These are phyloP conservation scores for Cryphonectria naterciae DNA, from an alignment of 2,329 filamentous ascomycete genomes.

Conservation along the genomic window DNA sequence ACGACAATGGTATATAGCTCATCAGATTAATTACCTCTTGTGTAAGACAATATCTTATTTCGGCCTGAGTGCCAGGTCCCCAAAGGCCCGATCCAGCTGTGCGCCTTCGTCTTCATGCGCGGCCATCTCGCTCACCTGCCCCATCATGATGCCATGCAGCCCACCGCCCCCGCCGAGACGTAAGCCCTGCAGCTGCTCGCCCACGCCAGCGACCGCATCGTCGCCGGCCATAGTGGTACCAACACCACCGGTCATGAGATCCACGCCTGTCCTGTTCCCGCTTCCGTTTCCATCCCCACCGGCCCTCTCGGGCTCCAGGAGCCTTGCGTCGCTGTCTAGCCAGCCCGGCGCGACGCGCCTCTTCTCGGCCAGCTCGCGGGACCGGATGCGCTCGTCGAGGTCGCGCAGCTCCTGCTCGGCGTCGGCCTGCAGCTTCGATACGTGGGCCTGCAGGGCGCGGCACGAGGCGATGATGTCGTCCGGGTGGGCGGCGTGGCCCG, in stretches of 20 bases:
- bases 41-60: conserved; percentile 21
- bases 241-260: conserved; percentile 16
- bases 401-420: conserved; percentile 68
- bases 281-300: conserved; percentile 35
- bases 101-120: conserved; percentile 52
- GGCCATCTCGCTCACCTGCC: conserved; percentile 43
- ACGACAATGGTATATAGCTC: background rate
- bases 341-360: conserved; percentile 78
- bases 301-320: conserved; percentile 68
- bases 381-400: conserved; percentile 70
- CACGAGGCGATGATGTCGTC: conserved; percentile 85
- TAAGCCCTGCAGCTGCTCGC: conserved; percentile 62
- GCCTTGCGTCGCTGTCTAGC: conserved; percentile 72
- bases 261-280: conserved; percentile 43
- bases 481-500: conserved; percentile 83
- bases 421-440: conserved; percentile 69
- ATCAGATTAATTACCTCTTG: background rate
- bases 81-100: conserved; percentile 63
- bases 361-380: conserved; percentile 77
- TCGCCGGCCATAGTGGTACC: conserved; percentile 6
- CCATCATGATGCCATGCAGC: conserved; percentile 29
- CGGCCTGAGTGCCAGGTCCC: conserved; percentile 44
- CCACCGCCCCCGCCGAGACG: conserved; percentile 34
- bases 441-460: conserved; percentile 74
- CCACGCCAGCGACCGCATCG: conserved; percentile 40